Conservation (phyloP, 2,329 filamentous ascomycete genomes). For the Aspergillus aculeatinus region DNA sequence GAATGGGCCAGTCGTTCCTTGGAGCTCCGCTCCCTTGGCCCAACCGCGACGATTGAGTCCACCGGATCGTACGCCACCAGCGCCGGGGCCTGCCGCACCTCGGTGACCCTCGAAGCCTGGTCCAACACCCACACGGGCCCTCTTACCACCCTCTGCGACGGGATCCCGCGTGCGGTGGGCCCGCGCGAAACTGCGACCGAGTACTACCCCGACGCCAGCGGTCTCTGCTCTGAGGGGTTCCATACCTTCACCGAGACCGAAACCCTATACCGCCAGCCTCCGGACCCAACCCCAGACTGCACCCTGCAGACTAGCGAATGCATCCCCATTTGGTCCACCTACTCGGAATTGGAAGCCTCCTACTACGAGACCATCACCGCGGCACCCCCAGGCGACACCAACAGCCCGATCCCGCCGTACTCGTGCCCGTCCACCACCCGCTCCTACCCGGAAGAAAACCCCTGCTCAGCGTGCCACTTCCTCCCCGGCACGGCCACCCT, state of each 20-base stretch:
- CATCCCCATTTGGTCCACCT: conserved; percentile 25
- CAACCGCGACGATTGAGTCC: conserved; percentile 15
- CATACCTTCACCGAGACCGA: conserved; percentile 6
- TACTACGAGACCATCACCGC: conserved; percentile 11
- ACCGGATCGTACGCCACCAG: conserved; percentile 18
- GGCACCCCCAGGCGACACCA: conserved; percentile 18
- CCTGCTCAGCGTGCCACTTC: conserved; percentile 22
- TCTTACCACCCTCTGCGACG: conserved; percentile 25
- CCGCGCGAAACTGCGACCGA: conserved; percentile 17
- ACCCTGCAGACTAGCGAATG: conserved; percentile 19
- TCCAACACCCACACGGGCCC: conserved; percentile 20
- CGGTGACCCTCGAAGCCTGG: conserved; percentile 11
- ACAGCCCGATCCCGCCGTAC: conserved; percentile 18
- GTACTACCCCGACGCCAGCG: conserved; percentile 20
- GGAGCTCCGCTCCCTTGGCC: conserved; percentile 18
- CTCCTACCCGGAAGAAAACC: conserved; percentile 18
- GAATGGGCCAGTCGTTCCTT: conserved; percentile 17
- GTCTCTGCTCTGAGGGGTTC: conserved; percentile 16
- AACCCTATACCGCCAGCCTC: conserved; percentile 14
- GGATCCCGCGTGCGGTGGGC: conserved; percentile 19
- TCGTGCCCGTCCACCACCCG: conserved; percentile 16
- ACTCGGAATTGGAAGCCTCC: conserved; percentile 10
- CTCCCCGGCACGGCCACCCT: conserved; percentile 23
- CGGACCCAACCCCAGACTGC: conserved; percentile 12
- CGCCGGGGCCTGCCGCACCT: conserved; percentile 20